A percentile compares a stretch with the other conserved stretches of the same genome.
Conservation (phyloP, 306 rosid genomes). For the Hippophae rhamnoides region DNA sequence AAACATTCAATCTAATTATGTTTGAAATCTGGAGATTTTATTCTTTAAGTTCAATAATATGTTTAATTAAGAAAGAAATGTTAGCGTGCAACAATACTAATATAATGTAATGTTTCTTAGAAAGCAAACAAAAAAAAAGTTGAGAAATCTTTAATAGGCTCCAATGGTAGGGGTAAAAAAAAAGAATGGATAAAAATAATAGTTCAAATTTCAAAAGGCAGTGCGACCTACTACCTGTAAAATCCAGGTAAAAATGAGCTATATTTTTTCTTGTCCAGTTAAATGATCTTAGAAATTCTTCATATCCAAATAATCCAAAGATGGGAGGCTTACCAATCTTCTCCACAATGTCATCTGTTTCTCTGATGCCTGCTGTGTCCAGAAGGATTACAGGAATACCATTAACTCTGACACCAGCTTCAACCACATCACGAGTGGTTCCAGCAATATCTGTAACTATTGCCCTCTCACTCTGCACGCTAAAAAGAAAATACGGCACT, state of each 20-base stretch:
- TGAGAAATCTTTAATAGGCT: background rate
- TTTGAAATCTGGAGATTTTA: too few species aligned
- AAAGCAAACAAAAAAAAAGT: constrained; percentile 5
- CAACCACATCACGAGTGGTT: constrained; percentile 93
- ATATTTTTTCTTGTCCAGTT: constrained; percentile 3
- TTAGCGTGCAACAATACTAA: too few species aligned
- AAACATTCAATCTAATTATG: too few species aligned
- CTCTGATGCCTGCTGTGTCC: constrained; percentile 97
- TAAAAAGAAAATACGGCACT: constrained; percentile 40
- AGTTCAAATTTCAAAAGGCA: background rate
- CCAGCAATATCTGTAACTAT: constrained; percentile 98
- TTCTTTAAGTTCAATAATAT: too few species aligned
- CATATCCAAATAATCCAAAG: constrained; percentile 13
- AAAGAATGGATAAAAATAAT: background rate
- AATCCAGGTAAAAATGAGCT: background rate
- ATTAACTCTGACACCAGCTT: constrained; percentile 61
- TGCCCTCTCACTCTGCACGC: constrained; percentile 99
- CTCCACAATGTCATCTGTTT: constrained; percentile 88
- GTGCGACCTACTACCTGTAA: background rate
- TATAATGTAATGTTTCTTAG: background rate
- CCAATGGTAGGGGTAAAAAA: background rate
- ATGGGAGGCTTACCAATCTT: constrained; percentile 57
- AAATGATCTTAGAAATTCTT: background rate
- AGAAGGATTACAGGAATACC: constrained; percentile 94
- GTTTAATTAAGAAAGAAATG: too few species aligned